Percentiles rank a stretch among this genome's conserved stretches.
These are phyloP conservation scores for Ogataea hybrid DNA, from an alignment of 1,139 yeast species.

Conservation along the genomic window DNA sequence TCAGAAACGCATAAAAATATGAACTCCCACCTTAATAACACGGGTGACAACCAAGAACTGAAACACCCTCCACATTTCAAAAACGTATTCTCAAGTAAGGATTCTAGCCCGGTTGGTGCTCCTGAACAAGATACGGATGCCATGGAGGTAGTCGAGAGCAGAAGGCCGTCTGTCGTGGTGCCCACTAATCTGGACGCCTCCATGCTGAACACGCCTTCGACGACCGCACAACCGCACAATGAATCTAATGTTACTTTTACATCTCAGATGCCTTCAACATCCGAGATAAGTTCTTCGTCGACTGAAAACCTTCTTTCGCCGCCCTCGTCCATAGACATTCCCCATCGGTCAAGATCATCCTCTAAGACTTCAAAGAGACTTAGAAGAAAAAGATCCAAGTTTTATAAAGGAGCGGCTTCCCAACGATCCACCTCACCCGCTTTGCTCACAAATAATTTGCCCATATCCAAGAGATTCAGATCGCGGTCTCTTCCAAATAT, in stretches of 20 bases:
- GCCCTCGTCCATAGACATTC: slow-evolving; percentile 7
- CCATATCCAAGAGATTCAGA: slow-evolving; percentile 32
- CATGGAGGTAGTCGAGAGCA: slow-evolving; percentile 25
- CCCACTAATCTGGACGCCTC: slow-evolving; percentile 20
- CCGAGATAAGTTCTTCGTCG: slow-evolving; percentile 6
- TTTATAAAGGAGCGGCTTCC: slow-evolving; percentile 11
- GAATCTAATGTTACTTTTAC: slow-evolving; percentile 15
- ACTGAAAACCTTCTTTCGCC: slow-evolving; percentile 8
- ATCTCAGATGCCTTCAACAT: slow-evolving; percentile 8
- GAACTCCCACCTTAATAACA: slow-evolving; percentile 34
- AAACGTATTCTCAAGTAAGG: slow-evolving; percentile 22
- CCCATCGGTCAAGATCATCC: slow-evolving; percentile 9
- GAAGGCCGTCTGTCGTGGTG: slow-evolving; percentile 30
- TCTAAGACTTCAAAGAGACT: slow-evolving; percentile 12
- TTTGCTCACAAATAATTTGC: slow-evolving; percentile 12
- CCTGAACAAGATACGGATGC: slow-evolving; percentile 14
- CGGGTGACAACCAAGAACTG: slow-evolving; percentile 28
- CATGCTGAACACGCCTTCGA: slow-evolving; percentile 15
- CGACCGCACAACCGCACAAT: slow-evolving; percentile 7
- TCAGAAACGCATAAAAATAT: slow-evolving; percentile 12
- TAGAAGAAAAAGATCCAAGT: slow-evolving; percentile 13
- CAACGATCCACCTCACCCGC: slow-evolving; percentile 10
- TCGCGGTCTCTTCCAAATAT: slow-evolving; percentile 41
- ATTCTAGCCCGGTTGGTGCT: slow-evolving; percentile 7
- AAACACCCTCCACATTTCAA: slow-evolving; percentile 31